Evolutionary conservation across 495 filamentous ascomycete species (phyloP), one percentile per base, ranked within the genome.

Genomic region (Paragyromitra xinjiangensis): DNA sequence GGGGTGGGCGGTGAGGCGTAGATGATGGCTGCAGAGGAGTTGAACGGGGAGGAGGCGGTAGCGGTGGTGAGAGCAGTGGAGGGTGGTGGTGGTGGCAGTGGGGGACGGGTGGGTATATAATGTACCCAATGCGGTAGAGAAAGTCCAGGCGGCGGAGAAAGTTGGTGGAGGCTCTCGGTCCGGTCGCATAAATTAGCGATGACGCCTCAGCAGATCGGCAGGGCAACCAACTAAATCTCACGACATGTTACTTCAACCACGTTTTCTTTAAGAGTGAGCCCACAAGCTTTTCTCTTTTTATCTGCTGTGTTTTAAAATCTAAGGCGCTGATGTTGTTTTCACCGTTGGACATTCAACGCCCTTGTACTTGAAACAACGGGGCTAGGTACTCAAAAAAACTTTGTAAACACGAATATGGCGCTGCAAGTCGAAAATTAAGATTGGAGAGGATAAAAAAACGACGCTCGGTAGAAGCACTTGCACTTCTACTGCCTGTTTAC

Each of bases 121-220:
- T 24, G 48, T 68, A 48, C 53, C 67, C 61, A 59, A 70, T 70
- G 67, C 66, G 53, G 53, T 69, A 58, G 66, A 22, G 61, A 42
- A 64, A 37, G 19, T 44, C n/a, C 34, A 19, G 12, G 37, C 19
- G 39, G 58, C 11, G 58, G 58, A 61, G 58, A 37, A 39, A n/a
- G 45, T 34, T 39, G 53, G 22, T 29, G 22, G 53, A 29, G 53
- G 48, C 48, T 48, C 44, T 48, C 44, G 44, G 16, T 16, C 12
- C 61, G 61, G 56, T 37, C 29, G 59, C 59, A 63, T 55, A 24
- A 55, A 55, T 14, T 8, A 48, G 56, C 55, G 68, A 62, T 71
- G 63, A 63, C 59, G 59, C 59, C 59, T 42, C 59, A 63, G 59
- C 1, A 42, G 34, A 63, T 40, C 37, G 34, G 24, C 37, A 63